phyloP scores from a whole-genome alignment of 257 asterid genomes.

The Nicotiana knightiana region DNA sequence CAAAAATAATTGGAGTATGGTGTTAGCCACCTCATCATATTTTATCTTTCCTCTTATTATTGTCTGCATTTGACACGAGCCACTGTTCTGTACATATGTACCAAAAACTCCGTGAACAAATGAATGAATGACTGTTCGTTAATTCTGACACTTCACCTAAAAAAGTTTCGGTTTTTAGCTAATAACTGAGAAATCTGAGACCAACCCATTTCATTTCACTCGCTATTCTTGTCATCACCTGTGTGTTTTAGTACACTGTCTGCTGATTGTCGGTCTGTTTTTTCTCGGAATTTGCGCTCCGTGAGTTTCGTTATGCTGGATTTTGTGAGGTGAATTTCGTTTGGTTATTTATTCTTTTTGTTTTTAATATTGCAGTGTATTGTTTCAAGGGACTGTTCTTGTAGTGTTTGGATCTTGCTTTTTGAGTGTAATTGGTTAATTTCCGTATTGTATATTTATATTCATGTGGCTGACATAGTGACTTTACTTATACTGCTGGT shows the following conservation, averaged over 20 bases:
- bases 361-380: background rate
- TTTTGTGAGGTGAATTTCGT: constrained; percentile 9
- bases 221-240: background rate
- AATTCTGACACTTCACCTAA: constrained; percentile 15
- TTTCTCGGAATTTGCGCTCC: constrained; percentile 5
- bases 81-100: background rate
- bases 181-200: constrained; percentile 13
- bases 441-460: background rate
- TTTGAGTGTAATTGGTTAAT: background rate
- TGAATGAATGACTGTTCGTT: background rate
- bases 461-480: background rate
- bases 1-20: background rate
- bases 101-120: background rate
- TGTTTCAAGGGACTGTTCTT: constrained; percentile 2
- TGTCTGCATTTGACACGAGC: background rate
- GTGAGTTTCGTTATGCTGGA: constrained; percentile 14
- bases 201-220: constrained; percentile 16
- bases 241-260: constrained; percentile 10
- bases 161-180: background rate
- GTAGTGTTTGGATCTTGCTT: constrained; percentile 8
- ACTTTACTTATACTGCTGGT: constrained; percentile 33
- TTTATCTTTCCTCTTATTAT: background rate
- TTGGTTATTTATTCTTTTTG: background rate
- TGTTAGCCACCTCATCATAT: background rate
- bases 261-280: constrained; percentile 8